Conservation (phyloP, 306 rosid species). For the Astragalus glycyphyllos region DNA sequence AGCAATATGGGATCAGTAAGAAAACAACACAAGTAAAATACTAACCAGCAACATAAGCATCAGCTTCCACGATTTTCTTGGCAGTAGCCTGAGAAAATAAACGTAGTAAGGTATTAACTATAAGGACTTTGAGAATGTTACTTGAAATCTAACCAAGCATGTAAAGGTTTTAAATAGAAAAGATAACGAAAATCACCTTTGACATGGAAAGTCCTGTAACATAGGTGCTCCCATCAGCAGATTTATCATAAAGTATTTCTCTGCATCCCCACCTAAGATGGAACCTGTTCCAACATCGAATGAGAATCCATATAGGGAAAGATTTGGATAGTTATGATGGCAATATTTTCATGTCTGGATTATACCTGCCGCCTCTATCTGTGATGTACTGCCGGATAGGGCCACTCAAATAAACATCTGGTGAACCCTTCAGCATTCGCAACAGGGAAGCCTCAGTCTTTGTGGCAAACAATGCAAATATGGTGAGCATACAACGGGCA, state of each 20-base stretch:
- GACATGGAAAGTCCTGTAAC: conserved; percentile 84
- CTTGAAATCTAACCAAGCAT: conserved; percentile 38
- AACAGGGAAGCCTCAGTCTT: conserved; percentile 98
- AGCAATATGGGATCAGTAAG: conserved; percentile 29
- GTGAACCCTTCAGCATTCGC: conserved; percentile 99
- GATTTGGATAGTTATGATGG: conserved; percentile 35
- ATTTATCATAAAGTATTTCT: conserved; percentile 76
- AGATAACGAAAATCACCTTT: conserved; percentile 54
- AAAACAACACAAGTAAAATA: conserved; percentile 36
- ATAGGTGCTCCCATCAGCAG: conserved; percentile 71
- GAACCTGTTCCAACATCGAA: conserved; percentile 70
- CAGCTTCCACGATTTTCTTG: conserved; percentile 84
- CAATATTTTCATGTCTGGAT: conserved; percentile 3
- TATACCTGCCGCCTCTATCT: conserved; percentile 94
- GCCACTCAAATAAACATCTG: conserved; percentile 90
- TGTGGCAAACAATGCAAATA: conserved; percentile 94
- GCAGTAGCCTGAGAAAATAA: conserved; percentile 73
- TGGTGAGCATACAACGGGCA: conserved; percentile 99
- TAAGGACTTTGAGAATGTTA: conserved; percentile 32
- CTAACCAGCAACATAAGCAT: conserved; percentile 97
- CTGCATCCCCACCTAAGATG: conserved; percentile 99
- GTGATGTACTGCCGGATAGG: conserved; percentile 91
- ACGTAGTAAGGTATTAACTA: conserved; percentile 24
- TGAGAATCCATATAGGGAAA: conserved; percentile 33
- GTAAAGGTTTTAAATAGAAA: conserved; percentile 20